These are phyloP conservation scores for Exophiala dermatitidis DNA, from an alignment of 2,329 filamentous ascomycete species.

Conservation along the genomic window DNA sequence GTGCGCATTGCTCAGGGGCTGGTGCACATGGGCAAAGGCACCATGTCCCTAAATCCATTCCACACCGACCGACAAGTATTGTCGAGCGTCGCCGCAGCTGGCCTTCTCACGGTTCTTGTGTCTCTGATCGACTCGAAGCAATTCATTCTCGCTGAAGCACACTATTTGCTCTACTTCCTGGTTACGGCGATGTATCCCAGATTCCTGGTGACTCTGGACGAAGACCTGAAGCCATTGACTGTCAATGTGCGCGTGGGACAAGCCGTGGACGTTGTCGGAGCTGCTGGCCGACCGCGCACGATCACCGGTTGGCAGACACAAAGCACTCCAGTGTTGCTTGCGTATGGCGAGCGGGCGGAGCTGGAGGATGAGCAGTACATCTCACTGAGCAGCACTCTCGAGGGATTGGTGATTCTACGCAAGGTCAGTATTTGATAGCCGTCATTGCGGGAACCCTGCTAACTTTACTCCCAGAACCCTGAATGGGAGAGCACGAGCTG, in stretches of 20 bases:
- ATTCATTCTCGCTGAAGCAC: conserved; percentile 63
- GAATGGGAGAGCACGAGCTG: conserved; percentile 40
- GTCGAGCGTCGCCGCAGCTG: conserved; percentile 81
- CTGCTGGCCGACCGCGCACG: conserved; percentile 94
- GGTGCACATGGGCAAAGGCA: conserved; percentile 98
- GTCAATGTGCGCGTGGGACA: conserved; percentile 97
- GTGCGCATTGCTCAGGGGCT: conserved; percentile 96
- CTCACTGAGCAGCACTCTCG: conserved; percentile 79
- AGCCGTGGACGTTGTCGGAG: conserved; percentile 94
- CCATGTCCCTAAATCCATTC: conserved; percentile 94
- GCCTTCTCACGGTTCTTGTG: conserved; percentile 80
- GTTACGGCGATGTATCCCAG: conserved; percentile 94
- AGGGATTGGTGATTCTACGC: conserved; percentile 90
- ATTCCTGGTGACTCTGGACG: conserved; percentile 92
- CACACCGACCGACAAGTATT: conserved; percentile 96
- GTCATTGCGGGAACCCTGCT: conserved; percentile 18
- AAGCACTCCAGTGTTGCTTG: conserved; percentile 91
- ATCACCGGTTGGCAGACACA: conserved; percentile 99
- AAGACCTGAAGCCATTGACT: conserved; percentile 84
- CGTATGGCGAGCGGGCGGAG: conserved; percentile 93
- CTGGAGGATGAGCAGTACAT: conserved; percentile 97
- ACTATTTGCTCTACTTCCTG: conserved; percentile 96
- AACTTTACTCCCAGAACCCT: conserved; percentile 36
- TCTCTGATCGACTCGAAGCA: conserved; percentile 94
- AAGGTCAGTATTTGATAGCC: conserved; percentile 60